Conservation (phyloP, 352 stramenopile genomes). For the Phytophthora uliginosa region DNA sequence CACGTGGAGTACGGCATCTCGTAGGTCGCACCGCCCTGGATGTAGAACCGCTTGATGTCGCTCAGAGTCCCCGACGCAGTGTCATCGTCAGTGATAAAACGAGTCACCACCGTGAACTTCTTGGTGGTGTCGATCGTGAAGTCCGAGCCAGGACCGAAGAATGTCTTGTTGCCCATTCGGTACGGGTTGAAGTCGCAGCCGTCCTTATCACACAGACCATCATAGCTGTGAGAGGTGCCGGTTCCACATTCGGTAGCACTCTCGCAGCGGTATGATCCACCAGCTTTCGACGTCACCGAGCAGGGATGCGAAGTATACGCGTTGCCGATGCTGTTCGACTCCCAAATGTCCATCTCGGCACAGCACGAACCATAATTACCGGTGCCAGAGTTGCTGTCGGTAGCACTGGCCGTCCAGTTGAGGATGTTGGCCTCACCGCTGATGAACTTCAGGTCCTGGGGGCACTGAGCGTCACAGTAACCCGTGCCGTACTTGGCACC, state of each 20-base stretch:
- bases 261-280: constrained; percentile 35
- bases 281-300: constrained; percentile 10
- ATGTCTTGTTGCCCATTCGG: constrained; percentile 40
- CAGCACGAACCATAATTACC: constrained; percentile 60
- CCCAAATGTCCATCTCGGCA: constrained; percentile 58
- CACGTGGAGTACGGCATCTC: constrained; percentile 27
- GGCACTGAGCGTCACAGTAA: constrained; percentile 59
- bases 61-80: constrained; percentile 24
- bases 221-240: constrained; percentile 15
- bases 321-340: constrained; percentile 48
- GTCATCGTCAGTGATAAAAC: constrained; percentile 36
- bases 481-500: constrained; percentile 12
- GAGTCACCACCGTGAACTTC: constrained; percentile 35
- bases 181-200: constrained; percentile 42
- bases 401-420: constrained; percentile 34
- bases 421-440: constrained; percentile 59
- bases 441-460: constrained; percentile 66
- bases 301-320: constrained; percentile 55
- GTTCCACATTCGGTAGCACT: constrained; percentile 22
- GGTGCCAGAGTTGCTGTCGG: constrained; percentile 42
- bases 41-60: constrained; percentile 31
- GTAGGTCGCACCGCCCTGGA: constrained; percentile 23
- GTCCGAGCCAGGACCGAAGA: constrained; percentile 30
- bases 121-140: constrained; percentile 36
- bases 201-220: constrained; percentile 37